These are phyloP conservation scores for Huntiella savannae DNA, from an alignment of 2,329 filamentous ascomycete species.

Conservation along the genomic window DNA sequence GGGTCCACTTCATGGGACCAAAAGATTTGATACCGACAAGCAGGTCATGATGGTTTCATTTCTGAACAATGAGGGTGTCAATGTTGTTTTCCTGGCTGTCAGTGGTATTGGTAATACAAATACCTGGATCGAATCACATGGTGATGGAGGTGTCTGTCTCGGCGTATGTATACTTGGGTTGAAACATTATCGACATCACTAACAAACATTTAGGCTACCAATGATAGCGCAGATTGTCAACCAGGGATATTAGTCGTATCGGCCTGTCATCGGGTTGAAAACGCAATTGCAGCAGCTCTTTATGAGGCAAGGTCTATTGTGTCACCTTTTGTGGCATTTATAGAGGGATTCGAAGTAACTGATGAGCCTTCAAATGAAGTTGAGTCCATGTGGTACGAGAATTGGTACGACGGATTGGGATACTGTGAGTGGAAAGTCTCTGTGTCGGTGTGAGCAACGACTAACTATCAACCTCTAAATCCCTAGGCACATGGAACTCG, in stretches of 20 bases:
- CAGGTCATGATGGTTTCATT: slow-evolving; percentile 67
- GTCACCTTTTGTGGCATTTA: slow-evolving; percentile 8
- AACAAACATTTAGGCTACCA: slow-evolving; percentile 31
- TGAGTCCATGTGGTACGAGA: slow-evolving; percentile 51
- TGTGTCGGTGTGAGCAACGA: background rate
- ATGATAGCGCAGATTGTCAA: slow-evolving; percentile 41
- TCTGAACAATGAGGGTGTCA: slow-evolving; percentile 48
- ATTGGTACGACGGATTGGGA: slow-evolving; percentile 82
- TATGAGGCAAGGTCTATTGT: slow-evolving; percentile 56
- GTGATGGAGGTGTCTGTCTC: slow-evolving; percentile 46
- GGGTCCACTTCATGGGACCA: slow-evolving; percentile 64
- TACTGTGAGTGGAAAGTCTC: slow-evolving; percentile 47
- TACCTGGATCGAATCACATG: slow-evolving; percentile 47
- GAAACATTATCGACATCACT: background rate
- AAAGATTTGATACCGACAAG: slow-evolving; percentile 48
- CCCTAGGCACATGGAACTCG: slow-evolving; percentile 69
- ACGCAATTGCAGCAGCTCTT: slow-evolving; percentile 61
- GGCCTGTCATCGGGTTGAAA: slow-evolving; percentile 52
- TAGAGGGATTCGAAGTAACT: background rate
- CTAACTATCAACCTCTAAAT: background rate
- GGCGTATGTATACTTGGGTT: slow-evolving; percentile 28
- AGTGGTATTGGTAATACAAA: slow-evolving; percentile 55
- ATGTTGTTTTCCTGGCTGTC: slow-evolving; percentile 60
- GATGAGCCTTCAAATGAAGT: slow-evolving; percentile 23
- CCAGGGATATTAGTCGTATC: slow-evolving; percentile 48